Conservation (phyloP, 169 alveolate genomes). For the Eimeria falciformis region DNA sequence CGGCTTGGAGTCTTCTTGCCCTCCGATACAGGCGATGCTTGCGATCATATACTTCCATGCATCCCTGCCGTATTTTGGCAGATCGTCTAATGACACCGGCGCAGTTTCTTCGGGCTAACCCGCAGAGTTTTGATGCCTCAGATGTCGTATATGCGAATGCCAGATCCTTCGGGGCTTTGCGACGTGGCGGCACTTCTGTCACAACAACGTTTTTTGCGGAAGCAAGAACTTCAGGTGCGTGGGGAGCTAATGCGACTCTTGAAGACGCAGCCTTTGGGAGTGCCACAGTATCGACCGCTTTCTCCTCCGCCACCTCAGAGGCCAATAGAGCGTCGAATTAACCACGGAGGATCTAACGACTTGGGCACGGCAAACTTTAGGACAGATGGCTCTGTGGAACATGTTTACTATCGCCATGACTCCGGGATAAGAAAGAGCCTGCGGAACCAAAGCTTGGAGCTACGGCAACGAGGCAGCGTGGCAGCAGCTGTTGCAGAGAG, state of each 20-base stretch:
- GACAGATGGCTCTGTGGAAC: neutral
- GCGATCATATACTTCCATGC: too few species aligned
- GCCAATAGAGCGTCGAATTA: constrained; percentile 47
- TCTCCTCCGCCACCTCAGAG: constrained; percentile 66
- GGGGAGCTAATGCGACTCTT: constrained; percentile 36
- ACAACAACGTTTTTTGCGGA: constrained; percentile 43
- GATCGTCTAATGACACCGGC: too few species aligned
- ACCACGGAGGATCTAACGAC: neutral
- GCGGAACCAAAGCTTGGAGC: neutral
- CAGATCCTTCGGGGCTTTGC: neutral
- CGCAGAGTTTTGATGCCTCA: too few species aligned
- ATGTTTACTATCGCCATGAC: neutral
- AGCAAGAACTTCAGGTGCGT: constrained; percentile 59
- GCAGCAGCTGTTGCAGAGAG: constrained; percentile 56
- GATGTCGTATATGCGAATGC: neutral
- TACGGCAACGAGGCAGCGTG: constrained; percentile 3
- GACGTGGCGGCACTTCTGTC: constrained; percentile 43
- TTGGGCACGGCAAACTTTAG: neutral
- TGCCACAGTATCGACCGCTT: constrained; percentile 29
- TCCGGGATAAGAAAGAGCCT: neutral
- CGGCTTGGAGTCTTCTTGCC: too few species aligned
- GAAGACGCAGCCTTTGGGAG: neutral
- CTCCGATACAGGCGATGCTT: too few species aligned
- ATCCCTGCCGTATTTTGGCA: too few species aligned
- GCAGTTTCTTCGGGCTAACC: too few species aligned